A percentile compares a stretch with the other conserved stretches of the same genome.
These are phyloP conservation scores for Podila verticillata DNA, from an alignment of 192 early-diverging fungal species.

Conservation along the genomic window DNA sequence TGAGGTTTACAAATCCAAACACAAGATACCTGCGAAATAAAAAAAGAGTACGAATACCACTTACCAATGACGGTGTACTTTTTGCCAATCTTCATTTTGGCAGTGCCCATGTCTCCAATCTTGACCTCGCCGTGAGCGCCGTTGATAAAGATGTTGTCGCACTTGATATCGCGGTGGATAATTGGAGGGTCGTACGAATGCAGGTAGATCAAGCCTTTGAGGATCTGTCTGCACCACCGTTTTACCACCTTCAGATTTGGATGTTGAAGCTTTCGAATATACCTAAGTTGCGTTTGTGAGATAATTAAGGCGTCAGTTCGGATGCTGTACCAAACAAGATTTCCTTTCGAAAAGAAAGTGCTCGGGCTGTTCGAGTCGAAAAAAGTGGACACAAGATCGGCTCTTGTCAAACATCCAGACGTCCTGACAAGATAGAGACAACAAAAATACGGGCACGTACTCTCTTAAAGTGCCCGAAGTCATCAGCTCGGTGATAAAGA, in stretches of 20 bases:
- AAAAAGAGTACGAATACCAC: conserved; percentile 1
- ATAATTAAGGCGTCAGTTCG: background rate
- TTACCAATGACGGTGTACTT: conserved; percentile 85
- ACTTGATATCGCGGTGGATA: conserved; percentile 86
- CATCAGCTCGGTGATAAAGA: conserved; percentile 89
- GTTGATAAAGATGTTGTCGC: conserved; percentile 90
- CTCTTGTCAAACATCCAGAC: background rate
- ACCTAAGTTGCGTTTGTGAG: conserved; percentile 45
- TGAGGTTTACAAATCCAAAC: background rate
- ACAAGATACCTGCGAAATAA: background rate
- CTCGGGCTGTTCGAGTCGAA: too few species aligned
- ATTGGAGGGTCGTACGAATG: conserved; percentile 83
- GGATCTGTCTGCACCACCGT: conserved; percentile 82
- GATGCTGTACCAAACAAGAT: background rate
- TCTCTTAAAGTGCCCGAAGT: conserved; percentile 85
- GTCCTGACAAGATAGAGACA: background rate
- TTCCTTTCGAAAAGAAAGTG: background rate
- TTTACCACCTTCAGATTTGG: conserved; percentile 83
- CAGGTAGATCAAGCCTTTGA: conserved; percentile 80
- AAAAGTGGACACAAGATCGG: background rate
- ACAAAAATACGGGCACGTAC: conserved; percentile 47
- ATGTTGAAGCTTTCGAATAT: conserved; percentile 76
- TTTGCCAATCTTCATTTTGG: conserved; percentile 87
- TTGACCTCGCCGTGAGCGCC: conserved; percentile 86
- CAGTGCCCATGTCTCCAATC: conserved; percentile 87